These are phyloP conservation scores for Xylariaceae sp. DNA, from an alignment of 2,329 filamentous ascomycete genomes.

Conservation along the genomic window DNA sequence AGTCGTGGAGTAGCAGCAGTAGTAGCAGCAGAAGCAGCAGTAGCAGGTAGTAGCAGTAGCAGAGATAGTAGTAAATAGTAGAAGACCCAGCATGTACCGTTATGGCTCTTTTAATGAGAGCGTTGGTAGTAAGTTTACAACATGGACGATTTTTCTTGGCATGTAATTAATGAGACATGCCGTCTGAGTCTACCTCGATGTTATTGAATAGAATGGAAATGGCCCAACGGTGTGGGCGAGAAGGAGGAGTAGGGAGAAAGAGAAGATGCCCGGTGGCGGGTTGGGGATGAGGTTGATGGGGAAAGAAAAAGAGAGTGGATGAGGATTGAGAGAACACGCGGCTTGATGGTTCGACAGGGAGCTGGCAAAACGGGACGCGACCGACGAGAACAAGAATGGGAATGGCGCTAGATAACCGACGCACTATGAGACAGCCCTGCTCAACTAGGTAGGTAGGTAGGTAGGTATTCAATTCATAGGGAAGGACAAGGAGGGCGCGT, in stretches of 20 bases:
- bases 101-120: slow-evolving; percentile 27
- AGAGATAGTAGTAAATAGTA: slow-evolving; percentile 14
- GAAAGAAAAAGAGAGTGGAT: background rate
- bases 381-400: slow-evolving; percentile 3
- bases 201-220: slow-evolving; percentile 17
- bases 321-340: slow-evolving; percentile 7
- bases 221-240: slow-evolving; percentile 7
- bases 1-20: slow-evolving; percentile 15
- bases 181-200: slow-evolving; percentile 20
- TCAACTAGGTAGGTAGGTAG: slow-evolving; percentile 5
- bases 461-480: background rate
- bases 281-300: background rate
- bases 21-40: slow-evolving; percentile 8
- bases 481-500: background rate
- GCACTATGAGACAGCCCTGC: slow-evolving; percentile 6
- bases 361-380: slow-evolving; percentile 11
- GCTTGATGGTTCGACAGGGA: slow-evolving; percentile 4
- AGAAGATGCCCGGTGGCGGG: background rate
- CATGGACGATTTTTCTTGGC: slow-evolving; percentile 20
- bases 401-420: slow-evolving; percentile 11
- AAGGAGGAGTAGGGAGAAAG: background rate
- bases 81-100: slow-evolving; percentile 21
- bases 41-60: slow-evolving; percentile 16
- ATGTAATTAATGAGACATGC: slow-evolving; percentile 19
- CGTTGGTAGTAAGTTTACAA: slow-evolving; percentile 31